Percentiles rank a stretch among this genome's conserved stretches.
phyloP scores from a whole-genome alignment of 2,329 filamentous ascomycete species.

The Penicillium sp. region DNA sequence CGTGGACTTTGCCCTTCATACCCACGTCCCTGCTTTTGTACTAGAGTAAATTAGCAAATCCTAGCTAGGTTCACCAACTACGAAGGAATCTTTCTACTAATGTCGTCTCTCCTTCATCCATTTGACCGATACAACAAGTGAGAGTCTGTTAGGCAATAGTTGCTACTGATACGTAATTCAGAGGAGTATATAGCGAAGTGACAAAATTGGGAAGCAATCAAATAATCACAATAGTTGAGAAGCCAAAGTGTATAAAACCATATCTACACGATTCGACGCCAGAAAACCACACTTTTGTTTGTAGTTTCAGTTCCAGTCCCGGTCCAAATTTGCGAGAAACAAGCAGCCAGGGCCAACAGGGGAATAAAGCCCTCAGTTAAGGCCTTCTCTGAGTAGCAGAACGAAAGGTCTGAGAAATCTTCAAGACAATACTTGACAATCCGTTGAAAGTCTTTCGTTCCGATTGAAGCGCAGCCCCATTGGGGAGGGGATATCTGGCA shows the following conservation, averaged over 20 bases:
- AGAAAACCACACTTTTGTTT: slow-evolving; percentile 31
- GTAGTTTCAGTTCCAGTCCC: slow-evolving; percentile 24
- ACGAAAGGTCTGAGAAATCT: not conserved
- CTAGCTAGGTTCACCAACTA: slow-evolving; percentile 17
- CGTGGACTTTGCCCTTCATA: slow-evolving; percentile 12
- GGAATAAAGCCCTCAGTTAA: slow-evolving; percentile 15
- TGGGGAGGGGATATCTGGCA: not conserved
- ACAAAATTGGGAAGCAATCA: slow-evolving; percentile 12
- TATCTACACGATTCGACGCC: slow-evolving; percentile 35
- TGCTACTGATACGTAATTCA: not conserved
- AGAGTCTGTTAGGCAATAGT: not conserved
- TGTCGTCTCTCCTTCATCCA: not conserved
- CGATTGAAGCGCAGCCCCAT: not conserved
- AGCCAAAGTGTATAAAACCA: slow-evolving; percentile 29
- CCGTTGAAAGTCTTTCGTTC: not conserved
- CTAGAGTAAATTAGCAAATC: slow-evolving; percentile 29
- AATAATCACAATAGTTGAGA: slow-evolving; percentile 24
- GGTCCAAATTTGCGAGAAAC: slow-evolving; percentile 7
- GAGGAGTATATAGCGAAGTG: slow-evolving; percentile 8
- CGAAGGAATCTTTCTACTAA: slow-evolving; percentile 14
- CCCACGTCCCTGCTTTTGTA: slow-evolving; percentile 24
- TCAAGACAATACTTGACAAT: not conserved
- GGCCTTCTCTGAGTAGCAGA: not conserved
- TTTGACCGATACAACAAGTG: not conserved
- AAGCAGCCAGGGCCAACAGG: not conserved